phyloP scores from a whole-genome alignment of 2,329 filamentous ascomycete species.

The Albifimbria verrucaria region DNA sequence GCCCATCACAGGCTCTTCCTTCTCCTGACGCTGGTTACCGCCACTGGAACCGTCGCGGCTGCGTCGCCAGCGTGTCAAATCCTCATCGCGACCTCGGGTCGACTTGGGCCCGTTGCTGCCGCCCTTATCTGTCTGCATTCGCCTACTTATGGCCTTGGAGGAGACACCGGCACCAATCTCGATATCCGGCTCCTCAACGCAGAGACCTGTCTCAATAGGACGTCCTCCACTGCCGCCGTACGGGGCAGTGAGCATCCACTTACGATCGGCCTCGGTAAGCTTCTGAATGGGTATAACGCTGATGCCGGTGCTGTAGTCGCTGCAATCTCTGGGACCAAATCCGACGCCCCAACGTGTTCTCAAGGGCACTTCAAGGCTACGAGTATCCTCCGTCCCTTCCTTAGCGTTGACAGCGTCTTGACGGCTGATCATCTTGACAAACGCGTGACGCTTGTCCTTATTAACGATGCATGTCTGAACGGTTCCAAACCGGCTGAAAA shows the following conservation, averaged over 20 bases:
- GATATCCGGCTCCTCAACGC: constrained; percentile 96
- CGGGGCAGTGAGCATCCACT: constrained; percentile 94
- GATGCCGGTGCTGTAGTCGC: constrained; percentile 88
- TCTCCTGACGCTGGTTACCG: neutral
- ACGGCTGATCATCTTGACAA: constrained; percentile 96
- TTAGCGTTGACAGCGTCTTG: constrained; percentile 81
- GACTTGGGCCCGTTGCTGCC: constrained; percentile 64
- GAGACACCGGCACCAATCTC: constrained; percentile 97
- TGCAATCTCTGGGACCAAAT: constrained; percentile 94
- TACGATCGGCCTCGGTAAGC: constrained; percentile 91
- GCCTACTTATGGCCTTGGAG: constrained; percentile 76
- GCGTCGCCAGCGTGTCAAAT: constrained; percentile 28
- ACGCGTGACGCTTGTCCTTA: constrained; percentile 95
- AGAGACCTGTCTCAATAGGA: constrained; percentile 75
- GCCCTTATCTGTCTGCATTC: constrained; percentile 67
- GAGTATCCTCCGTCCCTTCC: constrained; percentile 78
- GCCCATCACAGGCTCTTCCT: neutral
- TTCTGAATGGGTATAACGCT: constrained; percentile 91
- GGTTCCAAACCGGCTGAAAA: constrained; percentile 78
- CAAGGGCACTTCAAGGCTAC: constrained; percentile 68
- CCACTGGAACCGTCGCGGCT: constrained; percentile 22
- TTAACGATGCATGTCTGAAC: constrained; percentile 99
- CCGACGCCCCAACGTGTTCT: constrained; percentile 95
- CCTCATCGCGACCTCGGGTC: constrained; percentile 43
- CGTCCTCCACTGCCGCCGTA: constrained; percentile 88